Percentiles rank a stretch among this genome's conserved stretches.
phyloP scores from a whole-genome alignment of 495 filamentous ascomycete species.

The Neurospora sp. region DNA sequence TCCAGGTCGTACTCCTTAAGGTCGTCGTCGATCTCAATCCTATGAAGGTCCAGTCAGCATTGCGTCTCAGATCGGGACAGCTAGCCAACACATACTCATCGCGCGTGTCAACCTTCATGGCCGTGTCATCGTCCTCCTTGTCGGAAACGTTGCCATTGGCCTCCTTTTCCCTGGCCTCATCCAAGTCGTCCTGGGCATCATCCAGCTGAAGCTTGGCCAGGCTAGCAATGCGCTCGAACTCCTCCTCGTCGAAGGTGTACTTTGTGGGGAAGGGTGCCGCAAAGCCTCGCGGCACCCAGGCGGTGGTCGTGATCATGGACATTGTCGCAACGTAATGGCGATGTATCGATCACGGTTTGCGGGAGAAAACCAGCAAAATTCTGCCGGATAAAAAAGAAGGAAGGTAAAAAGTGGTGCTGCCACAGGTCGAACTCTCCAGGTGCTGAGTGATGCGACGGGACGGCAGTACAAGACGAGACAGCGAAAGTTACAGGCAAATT shows the following conservation, averaged over 20 bases:
- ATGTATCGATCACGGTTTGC: not conserved
- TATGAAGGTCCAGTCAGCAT: constrained; percentile 15
- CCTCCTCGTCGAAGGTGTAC: constrained; percentile 85
- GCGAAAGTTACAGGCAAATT: not conserved
- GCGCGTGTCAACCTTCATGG: constrained; percentile 8
- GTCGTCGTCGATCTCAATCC: constrained; percentile 55
- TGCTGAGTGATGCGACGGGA: not conserved
- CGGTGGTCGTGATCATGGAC: constrained; percentile 85
- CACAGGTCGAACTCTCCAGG: not conserved
- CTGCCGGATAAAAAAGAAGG: constrained; percentile 3
- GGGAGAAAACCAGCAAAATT: not conserved
- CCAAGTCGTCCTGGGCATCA: constrained; percentile 79
- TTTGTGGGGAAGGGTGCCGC: constrained; percentile 84
- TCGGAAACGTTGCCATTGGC: constrained; percentile 21
- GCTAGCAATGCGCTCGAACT: constrained; percentile 81
- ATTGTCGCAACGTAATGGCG: constrained; percentile 14
- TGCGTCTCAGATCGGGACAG: not conserved
- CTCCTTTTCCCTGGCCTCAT: constrained; percentile 46
- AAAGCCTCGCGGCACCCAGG: constrained; percentile 91
- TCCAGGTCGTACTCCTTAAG: constrained; percentile 93
- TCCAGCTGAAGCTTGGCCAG: constrained; percentile 86
- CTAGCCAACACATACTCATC: constrained; percentile 12
- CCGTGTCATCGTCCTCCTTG: constrained; percentile 2
- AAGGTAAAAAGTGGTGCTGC: not conserved
- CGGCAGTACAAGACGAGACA: constrained; percentile 1